Evolutionary conservation across 768 basidiomycete species (phyloP), one percentile per base, ranked within the genome.

Genomic region (Boletus eberwhitei): DNA sequence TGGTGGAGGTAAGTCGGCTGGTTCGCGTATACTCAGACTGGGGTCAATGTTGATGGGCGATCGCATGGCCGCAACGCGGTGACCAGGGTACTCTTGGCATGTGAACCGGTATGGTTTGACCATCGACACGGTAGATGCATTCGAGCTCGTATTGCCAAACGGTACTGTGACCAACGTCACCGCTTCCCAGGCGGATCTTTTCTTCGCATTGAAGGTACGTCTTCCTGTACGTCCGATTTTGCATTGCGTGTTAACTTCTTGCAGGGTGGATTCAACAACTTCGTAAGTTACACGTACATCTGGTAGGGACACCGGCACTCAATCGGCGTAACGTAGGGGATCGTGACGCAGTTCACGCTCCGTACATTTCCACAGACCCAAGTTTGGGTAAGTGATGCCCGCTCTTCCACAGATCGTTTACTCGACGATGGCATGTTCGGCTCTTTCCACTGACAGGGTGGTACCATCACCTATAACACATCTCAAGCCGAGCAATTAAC

Each of bases 181-280:
- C 12, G 53, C 59, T n/a, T 69, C 68, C 1, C 54, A 74, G 43
- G 57, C 71, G 9, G 77, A 81, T 46, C 62, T 81, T 7, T 79
- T 79, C 63, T 81, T 72, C 37, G 75, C 63, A 4, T 57, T 80
- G 34, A 77, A 74, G 71, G 79, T 77, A 54, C 19, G 65, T 26
- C 45, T 67, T 17, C 21, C 36, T 32, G 51, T 54, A 36, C 22
- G 29, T 36, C 29, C 11, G 13, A 35, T 9, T 13, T 21, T 39
- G 48, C 11, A 21, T 32, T 34, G 22, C 16, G 34, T 38, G 32
- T 43, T 57, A 9, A 65, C 24, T 31, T 13, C 43, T 17, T 44
- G 38, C 47, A 86, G 81, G 86, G 86, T 42, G 84, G 84, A 8
- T 73, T 77, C 63, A 87, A 87, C 59, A 86, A 86, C 64, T 86